Base-by-base conservation (phyloP, 108 stramenopile genomes). In the Heterococcus sp. region DNA sequence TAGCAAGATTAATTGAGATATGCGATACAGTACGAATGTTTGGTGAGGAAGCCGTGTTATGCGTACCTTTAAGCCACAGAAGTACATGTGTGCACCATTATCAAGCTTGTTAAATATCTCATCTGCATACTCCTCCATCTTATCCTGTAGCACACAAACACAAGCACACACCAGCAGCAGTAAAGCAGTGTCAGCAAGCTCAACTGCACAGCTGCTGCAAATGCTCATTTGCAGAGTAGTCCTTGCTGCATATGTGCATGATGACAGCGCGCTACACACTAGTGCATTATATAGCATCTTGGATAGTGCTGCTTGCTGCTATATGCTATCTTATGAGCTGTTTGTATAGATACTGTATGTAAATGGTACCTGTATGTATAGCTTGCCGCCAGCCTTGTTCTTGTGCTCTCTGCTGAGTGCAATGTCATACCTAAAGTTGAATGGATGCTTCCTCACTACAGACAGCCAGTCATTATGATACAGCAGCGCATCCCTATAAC, bases 71-170 rank as follows among this genome's bases (percentile, higher is more conserved):
- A 97, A 83, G 37, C 96, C 96, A 76, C 96, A 97, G 87, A 96
- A 97, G 89, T 97, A 97, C 70, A 97, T 95, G 92, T 95, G 94
- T 28, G 94, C 96, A 66, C 96, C 96, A 27, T 87, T 88, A 66
- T 92, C 90, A 26, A 97, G 91, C 88, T 93, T 92, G 58, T 68
- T 69, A 87, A 95, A 97, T 39, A 97, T 87, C 72, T 97, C 96
- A 82, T 95, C 95, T 32, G 94, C 94, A 72, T 95, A 95, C 70
- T 97, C 93, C 89, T 94, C 96, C 64, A 97, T 92, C 89, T 94
- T 94, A 85, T 97, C 96, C 85, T 97, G 96, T 8, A 21, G 46
- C n/a, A 21, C 21, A 21, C 46, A 58, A 58, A 21, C 21, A 21
- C 46, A 21, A n/a, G 46, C 46, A 21, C 46, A 21, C 46, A 58